A percentile compares a stretch with the other conserved stretches of the same genome.
Evolutionary conservation across 345 rosid genomes (phyloP).

Genomic region (Gossypium anomalum): DNA sequence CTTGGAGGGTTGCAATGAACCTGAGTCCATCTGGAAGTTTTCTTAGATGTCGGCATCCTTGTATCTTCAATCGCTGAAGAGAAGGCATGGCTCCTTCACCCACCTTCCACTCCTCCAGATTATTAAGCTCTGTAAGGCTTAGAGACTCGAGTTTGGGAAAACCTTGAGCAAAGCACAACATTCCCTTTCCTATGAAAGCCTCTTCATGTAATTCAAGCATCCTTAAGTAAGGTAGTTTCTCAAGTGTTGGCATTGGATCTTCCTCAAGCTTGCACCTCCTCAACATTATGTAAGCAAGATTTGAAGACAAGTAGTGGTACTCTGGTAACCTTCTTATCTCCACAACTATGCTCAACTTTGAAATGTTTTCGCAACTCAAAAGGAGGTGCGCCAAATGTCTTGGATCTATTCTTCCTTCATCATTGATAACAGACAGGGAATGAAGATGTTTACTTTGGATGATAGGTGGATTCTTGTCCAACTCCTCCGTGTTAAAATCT

Average conservation of each 20-base stretch:
- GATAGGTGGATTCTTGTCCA: background rate
- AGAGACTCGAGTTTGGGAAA: slow-evolving; percentile 19
- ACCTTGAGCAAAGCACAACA: slow-evolving; percentile 19
- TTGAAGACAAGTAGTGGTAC: background rate
- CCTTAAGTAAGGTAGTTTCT: background rate
- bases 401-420: background rate
- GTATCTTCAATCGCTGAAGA: slow-evolving; percentile 13
- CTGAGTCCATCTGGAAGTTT: slow-evolving; percentile 22
- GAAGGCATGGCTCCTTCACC: background rate
- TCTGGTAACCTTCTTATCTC: slow-evolving; percentile 1
- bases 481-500: background rate
- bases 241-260: slow-evolving; percentile 12
- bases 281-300: background rate
- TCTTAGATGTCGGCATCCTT: slow-evolving; percentile 8
- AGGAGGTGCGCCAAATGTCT: background rate
- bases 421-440: background rate
- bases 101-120: slow-evolving; percentile 21
- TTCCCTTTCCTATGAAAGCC: background rate
- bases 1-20: no score
- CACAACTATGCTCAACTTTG: background rate
- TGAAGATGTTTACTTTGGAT: background rate
- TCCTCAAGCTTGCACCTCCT: background rate
- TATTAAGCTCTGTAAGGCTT: background rate
- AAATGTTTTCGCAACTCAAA: background rate
- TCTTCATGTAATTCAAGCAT: rapidly evolving